These are phyloP conservation scores for Gossypium herbaceum DNA, from an alignment of 345 rosid species.

Conservation along the genomic window DNA sequence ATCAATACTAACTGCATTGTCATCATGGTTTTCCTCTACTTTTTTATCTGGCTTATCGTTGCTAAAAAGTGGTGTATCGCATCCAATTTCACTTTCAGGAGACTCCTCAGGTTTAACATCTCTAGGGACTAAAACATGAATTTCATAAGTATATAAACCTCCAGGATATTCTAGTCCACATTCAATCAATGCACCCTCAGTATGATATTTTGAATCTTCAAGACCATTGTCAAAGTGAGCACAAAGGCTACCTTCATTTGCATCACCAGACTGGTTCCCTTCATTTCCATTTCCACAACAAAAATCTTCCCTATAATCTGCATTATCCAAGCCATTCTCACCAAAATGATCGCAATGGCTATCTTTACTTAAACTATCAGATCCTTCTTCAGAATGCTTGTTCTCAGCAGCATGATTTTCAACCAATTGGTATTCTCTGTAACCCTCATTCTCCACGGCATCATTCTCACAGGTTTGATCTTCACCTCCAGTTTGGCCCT, in stretches of 20 bases:
- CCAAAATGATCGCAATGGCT: conserved; percentile 10
- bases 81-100: conserved; percentile 23
- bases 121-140: conserved; percentile 24
- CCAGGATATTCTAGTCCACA: conserved; percentile 30
- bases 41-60: conserved; percentile 20
- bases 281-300: conserved; percentile 19
- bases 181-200: conserved; percentile 23
- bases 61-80: conserved; percentile 10
- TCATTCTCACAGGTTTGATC: conserved; percentile 29
- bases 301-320: conserved; percentile 1
- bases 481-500: conserved; percentile 34
- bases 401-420: conserved; percentile 28
- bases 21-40: conserved; percentile 17
- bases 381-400: conserved; percentile 15
- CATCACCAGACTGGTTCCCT: conserved; percentile 12
- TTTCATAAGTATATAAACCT: conserved; percentile 19
- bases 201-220: conserved; percentile 36
- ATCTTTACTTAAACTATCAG: conserved; percentile 18
- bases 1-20: conserved; percentile 14
- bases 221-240: conserved; percentile 44
- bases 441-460: conserved; percentile 19
- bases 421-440: conserved; percentile 27
- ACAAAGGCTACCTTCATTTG: conserved; percentile 25
- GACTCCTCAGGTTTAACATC: conserved; percentile 22
- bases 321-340: conserved; percentile 10